phyloP scores from a whole-genome alignment of 768 basidiomycete species.

The Trametes cubensis region DNA sequence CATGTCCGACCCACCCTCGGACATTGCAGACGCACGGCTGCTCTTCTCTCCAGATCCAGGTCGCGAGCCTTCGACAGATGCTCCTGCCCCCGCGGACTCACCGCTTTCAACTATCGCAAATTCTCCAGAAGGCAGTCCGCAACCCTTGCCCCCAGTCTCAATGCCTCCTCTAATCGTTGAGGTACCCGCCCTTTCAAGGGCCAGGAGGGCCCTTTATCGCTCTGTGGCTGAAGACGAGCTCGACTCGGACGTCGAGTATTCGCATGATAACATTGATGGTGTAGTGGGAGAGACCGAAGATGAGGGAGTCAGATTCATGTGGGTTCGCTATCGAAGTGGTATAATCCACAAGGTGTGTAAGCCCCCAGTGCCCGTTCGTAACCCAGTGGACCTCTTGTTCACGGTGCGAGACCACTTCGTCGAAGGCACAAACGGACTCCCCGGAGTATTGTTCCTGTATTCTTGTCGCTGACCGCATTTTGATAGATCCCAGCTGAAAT shows the following conservation, averaged over 20 bases:
- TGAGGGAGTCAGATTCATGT: conserved; percentile 52
- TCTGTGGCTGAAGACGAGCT: conserved; percentile 17
- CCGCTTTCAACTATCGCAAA: conserved; percentile 2
- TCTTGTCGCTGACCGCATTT: neutral
- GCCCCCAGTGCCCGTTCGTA: too few relatives aligned
- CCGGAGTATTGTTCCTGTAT: neutral
- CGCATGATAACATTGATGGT: conserved; percentile 20
- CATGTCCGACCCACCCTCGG: conserved; percentile 19
- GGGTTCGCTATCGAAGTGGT: conserved; percentile 60
- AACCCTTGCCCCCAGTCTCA: neutral
- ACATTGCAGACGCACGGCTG: neutral
- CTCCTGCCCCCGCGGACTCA: conserved; percentile 6
- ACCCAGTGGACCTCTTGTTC: too few relatives aligned
- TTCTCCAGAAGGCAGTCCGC: neutral
- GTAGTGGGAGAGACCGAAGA: conserved; percentile 61
- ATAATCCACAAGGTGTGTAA: conserved; percentile 57
- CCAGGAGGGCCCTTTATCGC: conserved; percentile 9
- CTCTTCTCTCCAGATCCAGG: conserved; percentile 6
- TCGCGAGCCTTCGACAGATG: conserved; percentile 15
- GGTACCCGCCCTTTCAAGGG: conserved; percentile 8
- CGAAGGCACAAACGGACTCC: too few relatives aligned
- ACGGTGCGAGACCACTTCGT: too few relatives aligned
- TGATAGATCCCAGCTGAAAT: conserved; percentile 25
- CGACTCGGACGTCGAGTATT: conserved; percentile 22
- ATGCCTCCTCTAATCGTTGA: neutral